Evolutionary conservation across 352 stramenopile species (phyloP).

Genomic region (Globisporangium lucens): DNA sequence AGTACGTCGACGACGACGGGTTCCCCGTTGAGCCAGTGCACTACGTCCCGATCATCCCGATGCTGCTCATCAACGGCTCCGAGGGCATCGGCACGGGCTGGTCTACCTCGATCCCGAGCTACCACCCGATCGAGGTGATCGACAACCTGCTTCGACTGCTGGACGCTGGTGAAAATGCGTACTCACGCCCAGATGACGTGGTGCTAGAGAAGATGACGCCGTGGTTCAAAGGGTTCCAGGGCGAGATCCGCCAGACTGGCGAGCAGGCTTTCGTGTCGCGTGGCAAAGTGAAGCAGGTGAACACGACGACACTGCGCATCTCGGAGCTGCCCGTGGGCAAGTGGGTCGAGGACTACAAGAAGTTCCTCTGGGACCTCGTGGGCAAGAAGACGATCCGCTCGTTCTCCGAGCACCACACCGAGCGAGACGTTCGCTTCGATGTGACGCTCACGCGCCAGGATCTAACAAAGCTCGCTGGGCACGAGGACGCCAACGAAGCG

Average conservation of each 20-base stretch:
- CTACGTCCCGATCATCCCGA: slow-evolving; percentile 96
- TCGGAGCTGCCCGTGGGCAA: slow-evolving; percentile 96
- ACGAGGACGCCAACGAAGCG: slow-evolving; percentile 31
- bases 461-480: slow-evolving; percentile 62
- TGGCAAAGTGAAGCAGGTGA: slow-evolving; percentile 65
- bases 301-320: slow-evolving; percentile 95
- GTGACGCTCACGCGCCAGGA: slow-evolving; percentile 72
- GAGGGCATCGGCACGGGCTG: slow-evolving; percentile 99
- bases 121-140: slow-evolving; percentile 96
- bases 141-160: slow-evolving; percentile 90
- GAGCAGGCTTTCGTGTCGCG: slow-evolving; percentile 74
- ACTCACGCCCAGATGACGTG: slow-evolving; percentile 23
- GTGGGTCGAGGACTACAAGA: slow-evolving; percentile 99
- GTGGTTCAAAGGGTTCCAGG: slow-evolving; percentile 95
- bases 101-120: slow-evolving; percentile 94
- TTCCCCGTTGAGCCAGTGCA: slow-evolving; percentile 96
- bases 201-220: slow-evolving; percentile 84
- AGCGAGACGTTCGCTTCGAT: slow-evolving; percentile 85
- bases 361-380: slow-evolving; percentile 92
- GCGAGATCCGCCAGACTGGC: slow-evolving; percentile 76
- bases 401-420: slow-evolving; percentile 98
- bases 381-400: slow-evolving; percentile 78
- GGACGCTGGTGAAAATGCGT: slow-evolving; percentile 48
- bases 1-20: slow-evolving; percentile 98
- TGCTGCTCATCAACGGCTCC: slow-evolving; percentile 97